Base-by-base conservation (phyloP, 1,284 basidiomycete genomes). In the Apiotrichum veenhuisii region DNA sequence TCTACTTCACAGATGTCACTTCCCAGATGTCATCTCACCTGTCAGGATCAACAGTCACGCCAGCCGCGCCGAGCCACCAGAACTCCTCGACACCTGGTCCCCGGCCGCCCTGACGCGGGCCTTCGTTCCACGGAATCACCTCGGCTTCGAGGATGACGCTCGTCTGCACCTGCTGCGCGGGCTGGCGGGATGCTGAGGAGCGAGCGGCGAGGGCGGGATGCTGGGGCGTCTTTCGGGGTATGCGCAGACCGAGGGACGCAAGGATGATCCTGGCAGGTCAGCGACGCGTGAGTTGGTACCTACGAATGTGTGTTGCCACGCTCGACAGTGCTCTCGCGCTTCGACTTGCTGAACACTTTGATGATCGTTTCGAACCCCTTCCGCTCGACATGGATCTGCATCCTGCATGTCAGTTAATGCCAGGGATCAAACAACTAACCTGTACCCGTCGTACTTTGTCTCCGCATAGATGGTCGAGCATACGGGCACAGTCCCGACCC, bases 401-500 rank as follows among this genome's bases (percentile, higher is more conserved):
- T 77, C n/a, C 79, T 80, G 55, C 20, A 25, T 27, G 18, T 57
- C n/a, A 54, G 57, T n/a, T 44, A n/a, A 27, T 12, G 27, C 25
- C 20, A 17, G 12, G 18, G 4, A 12, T 18, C 18, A 12, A 12
- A 26, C 10, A 33, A 55, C 70, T 52, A 54, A 88, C 68, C 90
- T 81, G 72, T 93, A 91, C 8, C 91, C 91, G 61, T 94, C 91
- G 70, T 92, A 91, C 73, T 95, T 94, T 1, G 85, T 89, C 76
- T 95, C 91, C 0, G 86, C 88, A 84, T 87, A 92, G 3, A 91
- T 77, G 47, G 69, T 74, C 7, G 79, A 18, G 18, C 50, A 44
- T 8, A 17, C 15, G 20, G 50, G 22, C 3, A 7, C 25, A 11
- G 38, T 3, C 2, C 40, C 42, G 15, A n/a, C n/a, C 33, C 12